Evolutionary conservation across 2,329 filamentous ascomycete species (phyloP).

Genomic region (Calonectria hawksworthii): DNA sequence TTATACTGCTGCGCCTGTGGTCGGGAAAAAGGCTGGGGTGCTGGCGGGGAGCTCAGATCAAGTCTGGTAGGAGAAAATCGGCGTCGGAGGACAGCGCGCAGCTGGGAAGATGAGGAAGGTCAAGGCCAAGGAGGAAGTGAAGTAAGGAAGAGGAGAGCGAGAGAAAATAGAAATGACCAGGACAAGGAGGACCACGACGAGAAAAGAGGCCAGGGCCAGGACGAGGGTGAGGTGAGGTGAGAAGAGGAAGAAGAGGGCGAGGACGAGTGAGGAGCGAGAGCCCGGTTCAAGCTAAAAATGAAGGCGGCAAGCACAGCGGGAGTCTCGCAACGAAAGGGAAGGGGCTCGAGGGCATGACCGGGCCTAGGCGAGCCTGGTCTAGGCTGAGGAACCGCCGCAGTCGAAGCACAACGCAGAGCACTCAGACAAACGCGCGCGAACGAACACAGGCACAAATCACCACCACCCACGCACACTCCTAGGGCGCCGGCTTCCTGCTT

Average conservation of each 20-base stretch:
- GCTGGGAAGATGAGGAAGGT: slow-evolving; percentile 20
- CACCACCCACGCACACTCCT: neutral
- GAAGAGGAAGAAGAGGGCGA: slow-evolving; percentile 30
- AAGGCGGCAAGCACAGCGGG: slow-evolving; percentile 41
- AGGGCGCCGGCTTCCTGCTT: neutral
- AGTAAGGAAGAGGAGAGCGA: slow-evolving; percentile 27
- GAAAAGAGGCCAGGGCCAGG: slow-evolving; percentile 40
- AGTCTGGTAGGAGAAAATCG: slow-evolving; percentile 34
- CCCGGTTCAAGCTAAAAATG: slow-evolving; percentile 40
- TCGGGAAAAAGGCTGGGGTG: slow-evolving; percentile 39
- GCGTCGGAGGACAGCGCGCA: slow-evolving; percentile 19
- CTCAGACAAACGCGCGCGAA: slow-evolving; percentile 25
- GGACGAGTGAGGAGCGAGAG: slow-evolving; percentile 32
- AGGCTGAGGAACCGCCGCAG: slow-evolving; percentile 31
- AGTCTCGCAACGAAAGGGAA: slow-evolving; percentile 34
- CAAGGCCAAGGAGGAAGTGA: slow-evolving; percentile 25
- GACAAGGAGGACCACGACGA: slow-evolving; percentile 30
- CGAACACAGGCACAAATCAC: slow-evolving; percentile 1
- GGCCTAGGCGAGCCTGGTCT: slow-evolving; percentile 29
- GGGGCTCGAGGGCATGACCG: slow-evolving; percentile 36
- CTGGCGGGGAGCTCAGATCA: slow-evolving; percentile 48
- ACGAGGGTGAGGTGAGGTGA: slow-evolving; percentile 35
- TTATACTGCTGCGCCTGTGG: slow-evolving; percentile 49
- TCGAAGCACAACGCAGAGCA: slow-evolving; percentile 13
- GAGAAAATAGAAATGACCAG: slow-evolving; percentile 16